phyloP scores from a whole-genome alignment of 1,139 yeast genomes.

The Pichia sp. region DNA sequence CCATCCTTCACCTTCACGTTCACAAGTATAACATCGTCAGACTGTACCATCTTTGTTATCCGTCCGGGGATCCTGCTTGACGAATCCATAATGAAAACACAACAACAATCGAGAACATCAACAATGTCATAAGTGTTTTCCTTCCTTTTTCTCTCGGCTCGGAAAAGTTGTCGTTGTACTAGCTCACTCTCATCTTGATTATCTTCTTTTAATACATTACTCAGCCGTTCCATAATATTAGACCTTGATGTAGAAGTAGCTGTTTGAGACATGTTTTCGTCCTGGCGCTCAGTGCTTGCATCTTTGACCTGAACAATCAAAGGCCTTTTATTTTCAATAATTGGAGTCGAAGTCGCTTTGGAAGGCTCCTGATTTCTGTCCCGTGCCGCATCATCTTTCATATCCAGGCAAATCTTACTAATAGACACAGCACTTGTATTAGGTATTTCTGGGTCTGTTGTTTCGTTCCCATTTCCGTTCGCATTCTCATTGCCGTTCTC shows the following conservation, averaged over 20 bases:
- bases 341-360: background rate
- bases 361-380: background rate
- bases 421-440: conserved; percentile 17
- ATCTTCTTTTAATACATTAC: background rate
- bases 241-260: background rate
- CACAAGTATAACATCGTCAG: conserved; percentile 1
- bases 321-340: background rate
- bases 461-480: background rate
- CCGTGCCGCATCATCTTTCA: background rate
- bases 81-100: conserved; percentile 5
- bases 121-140: background rate
- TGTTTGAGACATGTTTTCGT: background rate
- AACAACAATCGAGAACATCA: conserved; percentile 9
- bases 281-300: background rate
- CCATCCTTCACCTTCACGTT: conserved; percentile 5
- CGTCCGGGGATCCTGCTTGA: conserved; percentile 6
- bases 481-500: background rate
- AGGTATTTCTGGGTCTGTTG: conserved; percentile 16
- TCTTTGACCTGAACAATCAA: background rate
- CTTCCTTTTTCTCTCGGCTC: background rate
- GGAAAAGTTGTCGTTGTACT: background rate
- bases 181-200: background rate
- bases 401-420: conserved; percentile 10
- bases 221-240: conserved; percentile 1
- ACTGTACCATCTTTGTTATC: background rate